Conservation (phyloP, 768 basidiomycete genomes). For the Kwoniella botswanensis region DNA sequence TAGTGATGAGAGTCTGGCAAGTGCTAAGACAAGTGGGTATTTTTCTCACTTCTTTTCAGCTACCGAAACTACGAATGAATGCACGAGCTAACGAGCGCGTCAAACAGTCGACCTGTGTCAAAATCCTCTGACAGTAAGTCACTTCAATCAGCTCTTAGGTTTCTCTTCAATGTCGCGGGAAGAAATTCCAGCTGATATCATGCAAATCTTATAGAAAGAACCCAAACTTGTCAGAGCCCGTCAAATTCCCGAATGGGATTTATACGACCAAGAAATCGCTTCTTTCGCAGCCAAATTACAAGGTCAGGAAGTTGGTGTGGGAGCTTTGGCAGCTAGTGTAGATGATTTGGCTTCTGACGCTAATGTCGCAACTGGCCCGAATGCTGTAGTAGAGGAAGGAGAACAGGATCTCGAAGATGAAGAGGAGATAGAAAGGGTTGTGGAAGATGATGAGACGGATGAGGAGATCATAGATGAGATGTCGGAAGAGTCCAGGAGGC, state of each 20-base stretch:
- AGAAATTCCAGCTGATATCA: too few species aligned
- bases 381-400: neutral
- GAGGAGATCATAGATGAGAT: conserved; percentile 14
- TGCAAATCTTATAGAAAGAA: conserved; percentile 69
- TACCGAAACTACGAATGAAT: neutral
- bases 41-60: too few species aligned
- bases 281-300: conserved; percentile 68
- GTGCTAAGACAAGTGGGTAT: conserved; percentile 59
- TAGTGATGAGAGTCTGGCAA: conserved; percentile 60
- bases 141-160: neutral
- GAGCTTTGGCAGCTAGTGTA: conserved; percentile 43
- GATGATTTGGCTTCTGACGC: conserved; percentile 41
- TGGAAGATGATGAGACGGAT: conserved; percentile 5
- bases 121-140: conserved; percentile 85
- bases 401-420: neutral
- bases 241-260: conserved; percentile 97
- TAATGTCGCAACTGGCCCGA: neutral
- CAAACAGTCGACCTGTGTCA: conserved; percentile 95
- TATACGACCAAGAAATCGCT: conserved; percentile 89
- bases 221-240: conserved; percentile 91
- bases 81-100: conserved; percentile 12
- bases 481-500: conserved; percentile 13
- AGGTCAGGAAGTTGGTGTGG: conserved; percentile 17
- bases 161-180: too few species aligned
- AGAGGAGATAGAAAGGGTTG: neutral